phyloP scores from a whole-genome alignment of 495 filamentous ascomycete species.

The Penicillium taxi region DNA sequence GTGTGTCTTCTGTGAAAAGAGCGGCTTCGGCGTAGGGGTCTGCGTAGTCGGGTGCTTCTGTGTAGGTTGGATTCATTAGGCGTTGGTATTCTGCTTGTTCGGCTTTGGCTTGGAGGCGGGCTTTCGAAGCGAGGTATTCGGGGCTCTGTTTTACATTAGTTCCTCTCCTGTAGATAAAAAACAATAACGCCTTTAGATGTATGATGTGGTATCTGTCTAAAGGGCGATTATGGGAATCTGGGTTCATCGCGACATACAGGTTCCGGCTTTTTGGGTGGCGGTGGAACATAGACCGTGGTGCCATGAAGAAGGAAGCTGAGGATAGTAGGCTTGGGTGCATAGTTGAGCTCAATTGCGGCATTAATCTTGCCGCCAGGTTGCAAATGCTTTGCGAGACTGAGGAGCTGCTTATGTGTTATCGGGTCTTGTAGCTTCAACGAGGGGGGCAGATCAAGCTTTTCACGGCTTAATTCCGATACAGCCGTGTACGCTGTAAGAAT shows the following conservation, averaged over 20 bases:
- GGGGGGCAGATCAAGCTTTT: slow-evolving; percentile 28
- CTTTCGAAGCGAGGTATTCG: slow-evolving; percentile 88
- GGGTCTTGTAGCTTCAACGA: slow-evolving; percentile 51
- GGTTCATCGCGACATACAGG: too few relatives aligned
- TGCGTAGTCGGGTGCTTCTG: slow-evolving; percentile 35
- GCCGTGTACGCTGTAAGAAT: slow-evolving; percentile 56
- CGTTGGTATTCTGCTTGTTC: slow-evolving; percentile 73
- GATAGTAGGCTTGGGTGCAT: slow-evolving; percentile 16
- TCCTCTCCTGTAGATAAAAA: too few relatives aligned
- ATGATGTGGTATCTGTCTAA: background rate
- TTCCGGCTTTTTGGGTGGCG: slow-evolving; percentile 68
- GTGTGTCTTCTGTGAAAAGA: slow-evolving; percentile 17
- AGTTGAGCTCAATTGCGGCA: background rate
- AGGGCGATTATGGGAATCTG: too few relatives aligned
- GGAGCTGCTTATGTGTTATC: slow-evolving; percentile 72
- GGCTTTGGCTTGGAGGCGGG: slow-evolving; percentile 67
- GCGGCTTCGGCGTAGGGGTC: slow-evolving; percentile 17
- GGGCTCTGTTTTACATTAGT: slow-evolving; percentile 48
- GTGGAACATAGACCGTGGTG: slow-evolving; percentile 64
- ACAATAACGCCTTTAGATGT: too few relatives aligned
- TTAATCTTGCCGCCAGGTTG: slow-evolving; percentile 12
- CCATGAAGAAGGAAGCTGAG: slow-evolving; percentile 64
- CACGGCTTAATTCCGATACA: slow-evolving; percentile 24
- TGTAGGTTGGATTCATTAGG: slow-evolving; percentile 49
- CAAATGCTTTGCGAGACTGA: slow-evolving; percentile 56